phyloP scores from a whole-genome alignment of 176 grass and related monocot genomes.

The Raddia distichophylla region DNA sequence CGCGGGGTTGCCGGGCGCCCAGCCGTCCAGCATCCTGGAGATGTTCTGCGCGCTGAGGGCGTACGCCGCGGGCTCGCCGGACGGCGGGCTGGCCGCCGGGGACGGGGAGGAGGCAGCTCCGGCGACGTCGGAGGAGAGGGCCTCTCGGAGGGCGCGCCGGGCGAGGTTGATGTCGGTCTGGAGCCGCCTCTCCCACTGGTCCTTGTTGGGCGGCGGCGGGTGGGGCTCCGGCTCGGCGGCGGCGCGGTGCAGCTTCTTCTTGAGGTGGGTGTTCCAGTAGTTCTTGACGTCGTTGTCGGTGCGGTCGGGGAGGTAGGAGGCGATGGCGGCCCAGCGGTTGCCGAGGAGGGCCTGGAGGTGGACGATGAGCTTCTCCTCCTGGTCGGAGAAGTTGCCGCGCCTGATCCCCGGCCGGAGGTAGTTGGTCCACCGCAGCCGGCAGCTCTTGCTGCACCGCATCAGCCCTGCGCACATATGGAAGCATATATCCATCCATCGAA shows the following conservation, averaged over 20 bases:
- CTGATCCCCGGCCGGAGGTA: constrained; percentile 82
- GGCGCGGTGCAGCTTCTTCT: constrained; percentile 49
- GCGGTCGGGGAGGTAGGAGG: constrained; percentile 70
- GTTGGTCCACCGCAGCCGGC: constrained; percentile 87
- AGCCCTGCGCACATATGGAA: constrained; percentile 41
- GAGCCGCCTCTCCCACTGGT: constrained; percentile 73
- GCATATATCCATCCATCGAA: not conserved
- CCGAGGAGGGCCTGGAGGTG: constrained; percentile 87
- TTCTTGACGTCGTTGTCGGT: constrained; percentile 90
- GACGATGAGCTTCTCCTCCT: constrained; percentile 77
- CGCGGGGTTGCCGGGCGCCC: constrained; percentile 28
- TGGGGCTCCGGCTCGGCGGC: not conserved
- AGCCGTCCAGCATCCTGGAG: constrained; percentile 50
- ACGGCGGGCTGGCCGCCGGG: not conserved
- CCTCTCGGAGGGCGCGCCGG: constrained; percentile 63
- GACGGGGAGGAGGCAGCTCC: no score
- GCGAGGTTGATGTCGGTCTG: constrained; percentile 80
- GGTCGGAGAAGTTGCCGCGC: constrained; percentile 68
- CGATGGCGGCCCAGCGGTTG: constrained; percentile 91
- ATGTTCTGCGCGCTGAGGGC: constrained; percentile 43
- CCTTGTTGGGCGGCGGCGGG: constrained; percentile 37
- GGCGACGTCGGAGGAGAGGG: constrained; percentile 51
- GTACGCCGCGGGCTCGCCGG: not conserved
- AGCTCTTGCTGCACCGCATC: constrained; percentile 84
- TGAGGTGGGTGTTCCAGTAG: constrained; percentile 83